Evolutionary conservation across 2,329 filamentous ascomycete genomes (phyloP).

Genomic region (Diaporthe citri): DNA sequence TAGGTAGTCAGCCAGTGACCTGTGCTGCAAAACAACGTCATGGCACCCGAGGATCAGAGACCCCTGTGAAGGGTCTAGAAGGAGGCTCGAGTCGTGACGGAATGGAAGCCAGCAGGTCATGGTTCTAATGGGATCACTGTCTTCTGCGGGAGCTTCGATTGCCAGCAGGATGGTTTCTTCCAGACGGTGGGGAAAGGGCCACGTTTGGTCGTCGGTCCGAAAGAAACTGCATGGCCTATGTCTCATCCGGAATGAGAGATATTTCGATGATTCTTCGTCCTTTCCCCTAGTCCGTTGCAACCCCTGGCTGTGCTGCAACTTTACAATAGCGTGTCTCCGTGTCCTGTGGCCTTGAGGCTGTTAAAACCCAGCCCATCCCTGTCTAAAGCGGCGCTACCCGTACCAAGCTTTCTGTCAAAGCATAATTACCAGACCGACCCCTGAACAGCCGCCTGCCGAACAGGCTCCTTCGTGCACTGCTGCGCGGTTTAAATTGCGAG

Average conservation of each 20-base stretch:
- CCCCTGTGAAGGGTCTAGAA: too few relatives aligned
- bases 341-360: not conserved
- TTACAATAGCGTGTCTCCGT: not conserved
- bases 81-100: too few relatives aligned
- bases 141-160: not conserved
- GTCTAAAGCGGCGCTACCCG: conserved; percentile 7
- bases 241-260: not conserved
- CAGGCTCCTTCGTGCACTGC: not conserved
- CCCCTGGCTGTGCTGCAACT: conserved; percentile 23
- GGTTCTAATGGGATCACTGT: not conserved
- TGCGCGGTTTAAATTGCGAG: not conserved
- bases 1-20: too few relatives aligned
- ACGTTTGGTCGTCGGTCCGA: not conserved
- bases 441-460: not conserved
- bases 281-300: not conserved
- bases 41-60: too few relatives aligned
- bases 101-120: too few relatives aligned
- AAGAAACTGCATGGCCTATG: not conserved
- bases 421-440: not conserved
- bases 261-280: not conserved
- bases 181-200: not conserved
- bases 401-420: conserved; percentile 28
- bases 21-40: too few relatives aligned
- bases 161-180: not conserved
- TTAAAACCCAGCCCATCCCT: not conserved